These are phyloP conservation scores for Tillandsia fasciculata DNA, from an alignment of 176 grass and related monocot genomes.

Conservation along the genomic window DNA sequence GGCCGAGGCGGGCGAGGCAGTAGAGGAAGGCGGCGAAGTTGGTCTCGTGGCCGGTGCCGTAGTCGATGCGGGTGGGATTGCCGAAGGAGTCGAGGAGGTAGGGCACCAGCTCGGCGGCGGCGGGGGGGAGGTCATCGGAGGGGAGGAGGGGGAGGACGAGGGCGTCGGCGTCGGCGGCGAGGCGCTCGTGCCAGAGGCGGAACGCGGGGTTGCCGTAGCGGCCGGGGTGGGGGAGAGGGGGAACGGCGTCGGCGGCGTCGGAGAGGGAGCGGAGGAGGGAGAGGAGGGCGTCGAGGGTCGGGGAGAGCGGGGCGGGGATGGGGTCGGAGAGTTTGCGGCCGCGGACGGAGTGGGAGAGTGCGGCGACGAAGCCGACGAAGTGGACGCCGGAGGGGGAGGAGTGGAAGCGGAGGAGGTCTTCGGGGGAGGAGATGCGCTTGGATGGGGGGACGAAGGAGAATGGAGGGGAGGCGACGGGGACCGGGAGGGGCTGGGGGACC, in stretches of 20 bases:
- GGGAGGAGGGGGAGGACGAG: slow-evolving; percentile 37
- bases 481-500: slow-evolving; percentile 58
- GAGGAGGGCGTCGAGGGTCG: slow-evolving; percentile 39
- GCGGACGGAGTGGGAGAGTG: slow-evolving; percentile 62
- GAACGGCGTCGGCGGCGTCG: slow-evolving; percentile 46
- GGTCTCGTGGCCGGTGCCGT: slow-evolving; percentile 73
- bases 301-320: slow-evolving; percentile 33
- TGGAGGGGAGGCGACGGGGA: slow-evolving; percentile 29
- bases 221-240: slow-evolving; percentile 49
- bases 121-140: slow-evolving; percentile 26
- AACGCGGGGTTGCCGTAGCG: slow-evolving; percentile 91
- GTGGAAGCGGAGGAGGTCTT: slow-evolving; percentile 61
- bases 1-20: slow-evolving; percentile 70
- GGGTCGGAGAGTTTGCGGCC: slow-evolving; percentile 72
- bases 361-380: slow-evolving; percentile 69
- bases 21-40: slow-evolving; percentile 91
- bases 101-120: slow-evolving; percentile 55
- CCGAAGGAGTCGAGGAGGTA: slow-evolving; percentile 94
- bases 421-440: slow-evolving; percentile 52
- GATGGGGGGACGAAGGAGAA: slow-evolving; percentile 40
- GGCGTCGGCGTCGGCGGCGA: slow-evolving; percentile 25
- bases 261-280: slow-evolving; percentile 46
- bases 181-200: slow-evolving; percentile 70
- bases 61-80: slow-evolving; percentile 72
- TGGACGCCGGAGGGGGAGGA: slow-evolving; percentile 55